Base-by-base conservation (phyloP, 2,329 filamentous ascomycete genomes). In the Xenosphaeropsis pyriputrescens region DNA sequence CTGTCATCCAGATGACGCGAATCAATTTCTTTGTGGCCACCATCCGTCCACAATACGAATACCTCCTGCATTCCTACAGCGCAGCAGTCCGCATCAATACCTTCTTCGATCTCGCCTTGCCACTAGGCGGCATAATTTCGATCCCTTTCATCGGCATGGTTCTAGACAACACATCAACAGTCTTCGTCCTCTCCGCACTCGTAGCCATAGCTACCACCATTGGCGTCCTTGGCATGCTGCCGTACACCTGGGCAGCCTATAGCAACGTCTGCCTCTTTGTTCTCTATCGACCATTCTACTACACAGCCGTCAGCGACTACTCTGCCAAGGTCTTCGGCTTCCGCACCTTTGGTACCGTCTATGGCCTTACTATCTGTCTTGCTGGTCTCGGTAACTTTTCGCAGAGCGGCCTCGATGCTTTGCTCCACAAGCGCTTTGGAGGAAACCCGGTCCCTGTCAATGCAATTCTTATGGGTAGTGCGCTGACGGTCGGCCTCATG, bases 21-120 rank as follows among this genome's bases (percentile, higher is more conserved):
- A 93, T 93, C 68, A 93, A 93, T 61, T 93, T 86, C 63, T 93
- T 93, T 54, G 84, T 94, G 38, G 85, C 86, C 3, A 93, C 86
- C 2, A 79, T 93, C 44, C 71, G 82, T 2, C 68, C 79, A 2
- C 86, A 95, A 56, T 93, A 93, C 59, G 71, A 75, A 33, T 79
- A 77, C 48, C 70, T 95, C 7, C 72, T 94, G 13, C 65, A 65
- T 34, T 74, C 74, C 9, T 63, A 65, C 41, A 56, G 62, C 1
- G 65, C 68, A 40, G 83, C 85, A 0, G 67, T 75, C 7, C 61
- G 70, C 39, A 68, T 94, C 52, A 94, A 93, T 60, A 70, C 80
- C 40, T 79, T 88, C 57, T 94, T 95, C 59, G 86, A 94, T 51
- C 60, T 84, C n/a, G 76, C 85, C 15, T 67, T 94, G 2, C 88